phyloP scores from a whole-genome alignment of 129 eudicot species.

The Centrapalus pauciflorus region DNA sequence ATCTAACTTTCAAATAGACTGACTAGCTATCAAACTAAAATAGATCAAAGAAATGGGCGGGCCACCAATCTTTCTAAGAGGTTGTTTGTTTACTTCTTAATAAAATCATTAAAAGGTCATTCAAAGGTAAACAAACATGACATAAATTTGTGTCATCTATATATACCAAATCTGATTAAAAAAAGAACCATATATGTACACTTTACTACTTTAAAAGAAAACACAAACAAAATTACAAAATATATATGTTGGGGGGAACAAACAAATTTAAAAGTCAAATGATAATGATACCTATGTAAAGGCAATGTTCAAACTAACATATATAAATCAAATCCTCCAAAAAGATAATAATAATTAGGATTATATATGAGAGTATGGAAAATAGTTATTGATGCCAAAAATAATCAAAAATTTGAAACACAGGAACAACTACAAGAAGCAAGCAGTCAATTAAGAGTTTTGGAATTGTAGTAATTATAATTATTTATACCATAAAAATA shows the following conservation, averaged over 20 bases:
- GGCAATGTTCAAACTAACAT: slow-evolving; percentile 20
- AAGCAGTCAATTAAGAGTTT: background rate
- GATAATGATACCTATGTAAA: slow-evolving; percentile 29
- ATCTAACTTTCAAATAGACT: background rate
- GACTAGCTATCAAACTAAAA: background rate
- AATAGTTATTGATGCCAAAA: background rate
- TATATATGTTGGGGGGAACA: slow-evolving; percentile 11
- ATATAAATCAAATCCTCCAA: background rate
- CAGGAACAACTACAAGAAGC: slow-evolving; percentile 2
- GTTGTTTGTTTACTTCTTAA: too few relatives aligned
- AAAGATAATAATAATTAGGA: slow-evolving; percentile 4
- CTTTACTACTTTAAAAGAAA: background rate
- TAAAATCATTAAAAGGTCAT: too few relatives aligned
- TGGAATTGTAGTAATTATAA: slow-evolving; percentile 2
- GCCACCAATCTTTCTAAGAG: slow-evolving; percentile 6
- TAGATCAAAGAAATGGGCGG: background rate
- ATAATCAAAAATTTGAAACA: background rate
- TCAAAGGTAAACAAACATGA: background rate
- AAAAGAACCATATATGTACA: background rate
- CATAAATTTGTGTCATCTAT: background rate
- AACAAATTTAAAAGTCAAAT: slow-evolving; percentile 26
- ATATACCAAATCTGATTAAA: background rate
- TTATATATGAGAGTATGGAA: background rate
- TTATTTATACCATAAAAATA: background rate
- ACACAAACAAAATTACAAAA: slow-evolving; percentile 4